Conservation (phyloP, 495 filamentous ascomycete genomes). For the Xylaria longipes region DNA sequence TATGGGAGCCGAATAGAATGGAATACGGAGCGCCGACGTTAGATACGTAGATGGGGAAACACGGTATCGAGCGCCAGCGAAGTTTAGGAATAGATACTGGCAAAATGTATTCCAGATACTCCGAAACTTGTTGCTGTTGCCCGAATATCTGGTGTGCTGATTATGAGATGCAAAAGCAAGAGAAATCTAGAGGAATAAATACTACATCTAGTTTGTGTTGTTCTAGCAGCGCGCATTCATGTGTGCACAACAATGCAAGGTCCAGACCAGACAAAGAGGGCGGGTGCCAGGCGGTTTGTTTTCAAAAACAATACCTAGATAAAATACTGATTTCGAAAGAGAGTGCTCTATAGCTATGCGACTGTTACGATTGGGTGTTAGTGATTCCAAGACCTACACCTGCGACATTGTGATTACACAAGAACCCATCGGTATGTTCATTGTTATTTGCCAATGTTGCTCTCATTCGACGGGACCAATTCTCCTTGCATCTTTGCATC, state of each 20-base stretch:
- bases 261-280: not conserved
- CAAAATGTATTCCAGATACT: not conserved
- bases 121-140: not conserved
- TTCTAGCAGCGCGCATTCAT: not conserved
- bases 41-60: not conserved
- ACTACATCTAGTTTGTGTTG: not conserved
- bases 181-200: not conserved
- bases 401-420: not conserved
- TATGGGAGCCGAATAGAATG: not conserved
- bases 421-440: not conserved
- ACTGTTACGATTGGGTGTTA: not conserved
- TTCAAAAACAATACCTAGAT: not conserved
- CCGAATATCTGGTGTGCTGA: not conserved
- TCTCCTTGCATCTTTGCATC: not conserved
- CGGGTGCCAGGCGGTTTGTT: not conserved
- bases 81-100: not conserved
- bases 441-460: not conserved
- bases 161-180: not conserved
- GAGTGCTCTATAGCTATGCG: not conserved
- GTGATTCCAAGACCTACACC: not conserved
- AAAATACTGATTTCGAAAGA: not conserved
- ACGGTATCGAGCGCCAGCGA: not conserved
- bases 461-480: not conserved
- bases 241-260: not conserved
- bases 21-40: not conserved